phyloP scores from a whole-genome alignment of 2,329 filamentous ascomycete species.

The Talaromyces islandicus region DNA sequence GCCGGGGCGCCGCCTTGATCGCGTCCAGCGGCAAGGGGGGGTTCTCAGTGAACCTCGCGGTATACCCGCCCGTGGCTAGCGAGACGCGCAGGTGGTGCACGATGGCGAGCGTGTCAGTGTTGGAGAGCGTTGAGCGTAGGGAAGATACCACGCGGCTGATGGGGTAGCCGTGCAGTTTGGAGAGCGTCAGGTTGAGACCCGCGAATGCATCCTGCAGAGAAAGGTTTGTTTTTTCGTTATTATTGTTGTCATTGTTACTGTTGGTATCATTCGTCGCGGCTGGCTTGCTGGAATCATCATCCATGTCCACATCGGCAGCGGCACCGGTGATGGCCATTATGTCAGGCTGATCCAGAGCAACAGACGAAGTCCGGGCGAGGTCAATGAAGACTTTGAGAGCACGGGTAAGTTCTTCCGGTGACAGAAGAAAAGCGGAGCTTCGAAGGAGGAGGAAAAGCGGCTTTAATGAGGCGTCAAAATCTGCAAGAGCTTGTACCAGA shows the following conservation, averaged over 20 bases:
- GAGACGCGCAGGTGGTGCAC: constrained; percentile 39
- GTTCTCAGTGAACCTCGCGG: constrained; percentile 36
- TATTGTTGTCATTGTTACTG: constrained; percentile 5
- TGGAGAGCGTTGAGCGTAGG: constrained; percentile 33
- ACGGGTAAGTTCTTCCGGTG: constrained; percentile 34
- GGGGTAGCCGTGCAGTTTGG: constrained; percentile 31
- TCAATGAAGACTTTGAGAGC: constrained; percentile 34
- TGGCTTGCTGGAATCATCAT: not conserved
- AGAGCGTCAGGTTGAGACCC: constrained; percentile 32
- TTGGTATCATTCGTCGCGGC: not conserved
- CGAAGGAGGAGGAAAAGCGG: constrained; percentile 32
- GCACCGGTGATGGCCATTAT: constrained; percentile 26
- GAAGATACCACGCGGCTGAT: constrained; percentile 23
- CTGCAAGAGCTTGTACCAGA: constrained; percentile 33
- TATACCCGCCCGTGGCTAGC: constrained; percentile 37
- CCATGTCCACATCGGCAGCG: constrained; percentile 14
- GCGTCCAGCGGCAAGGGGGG: constrained; percentile 29
- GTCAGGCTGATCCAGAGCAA: constrained; percentile 24
- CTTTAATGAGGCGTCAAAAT: constrained; percentile 33
- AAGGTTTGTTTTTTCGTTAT: constrained; percentile 6
- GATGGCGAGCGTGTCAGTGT: constrained; percentile 34
- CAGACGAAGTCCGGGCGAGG: constrained; percentile 29
- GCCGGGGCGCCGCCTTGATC: constrained; percentile 29
- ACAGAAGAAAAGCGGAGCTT: constrained; percentile 25
- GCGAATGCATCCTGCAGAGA: constrained; percentile 31